These are phyloP conservation scores for Daldinia sp. DNA, from an alignment of 2,329 filamentous ascomycete genomes.

Conservation along the genomic window DNA sequence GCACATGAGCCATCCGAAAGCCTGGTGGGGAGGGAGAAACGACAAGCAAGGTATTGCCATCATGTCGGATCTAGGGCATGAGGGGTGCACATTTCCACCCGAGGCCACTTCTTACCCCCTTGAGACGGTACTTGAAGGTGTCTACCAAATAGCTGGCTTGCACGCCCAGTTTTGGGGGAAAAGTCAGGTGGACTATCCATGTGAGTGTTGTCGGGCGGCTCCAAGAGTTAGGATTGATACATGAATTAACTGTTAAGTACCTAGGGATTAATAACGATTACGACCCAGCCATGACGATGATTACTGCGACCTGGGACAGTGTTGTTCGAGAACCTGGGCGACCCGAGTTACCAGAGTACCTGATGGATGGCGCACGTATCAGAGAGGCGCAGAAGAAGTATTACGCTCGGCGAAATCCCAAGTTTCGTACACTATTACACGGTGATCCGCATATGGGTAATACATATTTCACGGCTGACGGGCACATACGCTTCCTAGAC, in stretches of 20 bases:
- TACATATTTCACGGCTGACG: conserved; percentile 55
- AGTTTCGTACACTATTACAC: conserved; percentile 57
- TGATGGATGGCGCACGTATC: conserved; percentile 54
- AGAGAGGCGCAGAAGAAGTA: conserved; percentile 55
- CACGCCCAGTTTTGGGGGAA: conserved; percentile 57
- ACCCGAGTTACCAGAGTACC: conserved; percentile 53
- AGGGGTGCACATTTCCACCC: conserved; percentile 53
- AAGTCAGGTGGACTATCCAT: conserved; percentile 44
- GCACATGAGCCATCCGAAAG: conserved; percentile 52
- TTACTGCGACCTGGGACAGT: conserved; percentile 49
- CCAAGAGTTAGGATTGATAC: neutral
- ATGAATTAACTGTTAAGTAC: conserved; percentile 5
- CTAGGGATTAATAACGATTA: conserved; percentile 55
- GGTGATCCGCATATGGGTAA: conserved; percentile 60
- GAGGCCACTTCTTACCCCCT: conserved; percentile 52
- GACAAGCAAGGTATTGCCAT: conserved; percentile 55
- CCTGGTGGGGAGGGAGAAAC: conserved; percentile 54
- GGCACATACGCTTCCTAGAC: conserved; percentile 56
- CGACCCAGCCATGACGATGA: conserved; percentile 54
- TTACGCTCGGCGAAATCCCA: conserved; percentile 54
- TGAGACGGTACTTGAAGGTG: conserved; percentile 52
- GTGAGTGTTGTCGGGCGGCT: conserved; percentile 21
- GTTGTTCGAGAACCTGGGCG: conserved; percentile 50
- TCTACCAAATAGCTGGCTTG: conserved; percentile 56
- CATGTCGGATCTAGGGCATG: conserved; percentile 53